Conservation (phyloP, 108 stramenopile genomes). For the Thalassiosira profunda region DNA sequence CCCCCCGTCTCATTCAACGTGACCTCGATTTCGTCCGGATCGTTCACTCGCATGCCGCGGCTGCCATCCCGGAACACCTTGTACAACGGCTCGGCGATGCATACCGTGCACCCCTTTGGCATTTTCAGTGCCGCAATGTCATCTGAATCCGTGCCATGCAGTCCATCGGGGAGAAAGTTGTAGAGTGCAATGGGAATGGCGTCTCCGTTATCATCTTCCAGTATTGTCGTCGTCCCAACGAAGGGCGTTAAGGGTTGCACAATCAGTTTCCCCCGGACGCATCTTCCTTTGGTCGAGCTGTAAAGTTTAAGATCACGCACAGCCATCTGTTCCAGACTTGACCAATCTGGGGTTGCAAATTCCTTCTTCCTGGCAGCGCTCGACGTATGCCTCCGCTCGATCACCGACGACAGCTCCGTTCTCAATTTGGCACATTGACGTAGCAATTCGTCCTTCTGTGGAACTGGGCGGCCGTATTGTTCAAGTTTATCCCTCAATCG, state of each 20-base stretch:
- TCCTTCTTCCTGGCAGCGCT: too few relatives aligned
- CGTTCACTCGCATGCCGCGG: constrained; percentile 28
- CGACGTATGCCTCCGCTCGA: neutral
- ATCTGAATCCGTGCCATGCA: constrained; percentile 18
- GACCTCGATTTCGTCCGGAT: constrained; percentile 31
- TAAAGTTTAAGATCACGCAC: constrained; percentile 26
- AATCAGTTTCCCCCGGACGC: constrained; percentile 21
- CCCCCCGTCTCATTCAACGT: neutral
- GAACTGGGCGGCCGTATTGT: constrained; percentile 4
- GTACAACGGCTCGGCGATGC: constrained; percentile 21
- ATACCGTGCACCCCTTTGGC: constrained; percentile 20
- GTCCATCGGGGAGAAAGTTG: constrained; percentile 30
- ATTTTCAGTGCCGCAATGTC: constrained; percentile 19
- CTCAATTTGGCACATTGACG: constrained; percentile 5
- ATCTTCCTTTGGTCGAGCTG: constrained; percentile 8
- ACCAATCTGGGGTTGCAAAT: constrained; percentile 15
- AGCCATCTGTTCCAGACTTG: neutral
- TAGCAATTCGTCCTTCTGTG: neutral
- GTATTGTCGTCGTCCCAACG: constrained; percentile 35
- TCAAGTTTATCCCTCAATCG: neutral
- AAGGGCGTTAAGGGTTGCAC: constrained; percentile 30
- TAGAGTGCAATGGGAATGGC: constrained; percentile 13
- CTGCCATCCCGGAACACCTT: constrained; percentile 36
- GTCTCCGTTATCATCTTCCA: constrained; percentile 22
- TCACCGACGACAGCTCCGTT: neutral